Conservation (phyloP, 768 basidiomycete genomes). For the Boletus rex-veris region DNA sequence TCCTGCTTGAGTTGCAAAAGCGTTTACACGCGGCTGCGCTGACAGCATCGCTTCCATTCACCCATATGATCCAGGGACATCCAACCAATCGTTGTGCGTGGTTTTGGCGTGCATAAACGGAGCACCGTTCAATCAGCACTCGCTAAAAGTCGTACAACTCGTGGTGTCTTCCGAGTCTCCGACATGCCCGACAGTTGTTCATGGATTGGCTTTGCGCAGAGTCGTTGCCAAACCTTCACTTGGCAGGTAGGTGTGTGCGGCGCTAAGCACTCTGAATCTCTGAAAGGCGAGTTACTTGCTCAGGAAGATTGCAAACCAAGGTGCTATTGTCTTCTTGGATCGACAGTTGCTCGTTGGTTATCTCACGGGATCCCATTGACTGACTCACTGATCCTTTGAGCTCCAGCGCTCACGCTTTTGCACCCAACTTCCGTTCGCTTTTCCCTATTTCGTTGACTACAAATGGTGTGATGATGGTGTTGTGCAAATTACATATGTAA, state of each 20-base stretch:
- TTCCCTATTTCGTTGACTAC: background rate
- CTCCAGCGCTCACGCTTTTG: background rate
- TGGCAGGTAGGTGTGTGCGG: background rate
- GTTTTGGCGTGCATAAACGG: background rate
- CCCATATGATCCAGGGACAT: background rate
- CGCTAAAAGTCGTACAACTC: background rate
- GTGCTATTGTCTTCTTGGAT: background rate
- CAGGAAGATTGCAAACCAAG: background rate
- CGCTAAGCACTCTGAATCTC: background rate
- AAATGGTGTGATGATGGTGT: background rate
- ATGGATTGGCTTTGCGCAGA: too few relatives aligned
- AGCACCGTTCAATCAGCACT: slow-evolving; percentile 12
- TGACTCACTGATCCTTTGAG: too few relatives aligned
- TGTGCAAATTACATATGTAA: slow-evolving; percentile 2
- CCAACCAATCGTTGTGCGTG: background rate
- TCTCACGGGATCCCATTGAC: too few relatives aligned
- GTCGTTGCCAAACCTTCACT: background rate
- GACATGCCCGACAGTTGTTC: slow-evolving; percentile 1
- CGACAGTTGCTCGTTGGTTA: background rate
- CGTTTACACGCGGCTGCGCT: background rate
- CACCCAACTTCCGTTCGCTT: background rate
- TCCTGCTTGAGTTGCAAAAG: too few relatives aligned
- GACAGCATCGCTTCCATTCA: slow-evolving; percentile 5
- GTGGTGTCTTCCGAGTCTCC: background rate
- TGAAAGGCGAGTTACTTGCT: background rate